Evolutionary conservation across 345 rosid species (phyloP).

Genomic region (Cochlearia excelsa): DNA sequence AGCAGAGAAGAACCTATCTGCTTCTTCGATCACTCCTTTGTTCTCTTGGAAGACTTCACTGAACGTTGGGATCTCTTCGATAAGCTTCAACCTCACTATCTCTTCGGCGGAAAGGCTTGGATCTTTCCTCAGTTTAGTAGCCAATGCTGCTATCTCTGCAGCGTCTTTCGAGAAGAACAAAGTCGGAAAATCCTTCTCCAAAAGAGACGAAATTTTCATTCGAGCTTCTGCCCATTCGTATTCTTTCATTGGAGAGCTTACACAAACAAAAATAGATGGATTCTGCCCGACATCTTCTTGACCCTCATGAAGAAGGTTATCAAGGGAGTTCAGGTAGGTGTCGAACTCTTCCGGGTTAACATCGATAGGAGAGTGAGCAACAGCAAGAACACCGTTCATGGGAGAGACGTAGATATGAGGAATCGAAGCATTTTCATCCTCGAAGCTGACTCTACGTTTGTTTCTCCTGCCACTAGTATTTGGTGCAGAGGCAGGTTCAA

Average conservation of each 20-base stretch:
- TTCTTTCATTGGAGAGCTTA: constrained; percentile 31
- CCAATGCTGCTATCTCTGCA: constrained; percentile 42
- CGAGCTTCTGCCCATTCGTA: constrained; percentile 53
- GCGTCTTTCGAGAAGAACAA: constrained; percentile 45
- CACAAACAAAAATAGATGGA: constrained; percentile 14
- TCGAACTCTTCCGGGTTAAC: constrained; percentile 59
- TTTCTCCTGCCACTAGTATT: constrained; percentile 29
- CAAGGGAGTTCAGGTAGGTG: constrained; percentile 64
- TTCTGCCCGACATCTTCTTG: constrained; percentile 29
- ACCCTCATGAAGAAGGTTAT: constrained; percentile 53
- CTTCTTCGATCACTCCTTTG: constrained; percentile 44
- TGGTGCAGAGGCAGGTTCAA: constrained; percentile 27
- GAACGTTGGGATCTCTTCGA: constrained; percentile 55
- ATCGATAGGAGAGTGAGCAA: constrained; percentile 28
- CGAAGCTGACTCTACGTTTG: constrained; percentile 22
- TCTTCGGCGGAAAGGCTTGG: constrained; percentile 53
- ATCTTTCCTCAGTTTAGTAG: constrained; percentile 50
- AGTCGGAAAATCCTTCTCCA: constrained; percentile 49
- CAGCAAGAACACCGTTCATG: constrained; percentile 32
- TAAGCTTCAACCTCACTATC: constrained; percentile 55
- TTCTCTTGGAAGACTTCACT: constrained; percentile 28
- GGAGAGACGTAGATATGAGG: constrained; percentile 41
- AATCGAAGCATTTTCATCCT: constrained; percentile 33
- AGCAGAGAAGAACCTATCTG: constrained; percentile 20
- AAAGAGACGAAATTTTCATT: constrained; percentile 47